These are phyloP conservation scores for Smallanthus sonchifolius DNA, from an alignment of 129 eudicot species.

Conservation along the genomic window DNA sequence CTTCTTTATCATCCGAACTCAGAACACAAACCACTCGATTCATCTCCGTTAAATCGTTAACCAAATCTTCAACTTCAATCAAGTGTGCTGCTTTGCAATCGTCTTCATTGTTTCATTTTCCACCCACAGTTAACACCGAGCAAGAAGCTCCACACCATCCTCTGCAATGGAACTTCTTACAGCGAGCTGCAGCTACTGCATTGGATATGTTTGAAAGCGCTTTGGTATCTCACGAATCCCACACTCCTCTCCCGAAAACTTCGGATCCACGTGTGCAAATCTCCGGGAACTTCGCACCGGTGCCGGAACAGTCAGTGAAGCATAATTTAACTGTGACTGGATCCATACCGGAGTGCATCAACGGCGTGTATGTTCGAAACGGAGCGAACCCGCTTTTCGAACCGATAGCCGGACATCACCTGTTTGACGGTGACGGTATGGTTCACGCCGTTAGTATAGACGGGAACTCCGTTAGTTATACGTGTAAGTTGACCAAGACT, in stretches of 20 bases:
- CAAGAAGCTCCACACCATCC: conserved; percentile 10
- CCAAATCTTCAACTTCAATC: background rate
- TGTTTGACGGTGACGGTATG: conserved; percentile 67
- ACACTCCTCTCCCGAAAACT: conserved; percentile 55
- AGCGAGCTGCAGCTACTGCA: conserved; percentile 52
- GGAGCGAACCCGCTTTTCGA: conserved; percentile 58
- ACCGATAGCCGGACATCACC: conserved; percentile 53
- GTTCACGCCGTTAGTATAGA: conserved; percentile 48
- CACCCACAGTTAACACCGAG: conserved; percentile 7
- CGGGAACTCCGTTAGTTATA: conserved; percentile 41
- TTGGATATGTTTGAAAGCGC: conserved; percentile 53
- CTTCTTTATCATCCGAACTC: conserved; percentile 25
- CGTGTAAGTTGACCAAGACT: conserved; percentile 51
- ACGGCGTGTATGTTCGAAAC: conserved; percentile 50
- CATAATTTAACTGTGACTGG: conserved; percentile 36
- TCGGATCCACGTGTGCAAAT: conserved; percentile 53
- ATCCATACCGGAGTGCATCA: conserved; percentile 32
- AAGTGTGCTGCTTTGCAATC: conserved; percentile 44
- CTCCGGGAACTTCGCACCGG: conserved; percentile 66
- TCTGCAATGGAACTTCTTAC: conserved; percentile 55
- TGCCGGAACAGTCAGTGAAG: conserved; percentile 42
- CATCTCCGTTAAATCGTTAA: background rate
- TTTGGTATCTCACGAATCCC: conserved; percentile 40
- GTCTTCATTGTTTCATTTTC: conserved; percentile 45
- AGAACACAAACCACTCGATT: background rate